A percentile compares a stretch with the other conserved stretches of the same genome.
Conservation (phyloP, 225 moss, liverwort and hornwort genomes). For the Bryoerythrophyllum caledonicum region DNA sequence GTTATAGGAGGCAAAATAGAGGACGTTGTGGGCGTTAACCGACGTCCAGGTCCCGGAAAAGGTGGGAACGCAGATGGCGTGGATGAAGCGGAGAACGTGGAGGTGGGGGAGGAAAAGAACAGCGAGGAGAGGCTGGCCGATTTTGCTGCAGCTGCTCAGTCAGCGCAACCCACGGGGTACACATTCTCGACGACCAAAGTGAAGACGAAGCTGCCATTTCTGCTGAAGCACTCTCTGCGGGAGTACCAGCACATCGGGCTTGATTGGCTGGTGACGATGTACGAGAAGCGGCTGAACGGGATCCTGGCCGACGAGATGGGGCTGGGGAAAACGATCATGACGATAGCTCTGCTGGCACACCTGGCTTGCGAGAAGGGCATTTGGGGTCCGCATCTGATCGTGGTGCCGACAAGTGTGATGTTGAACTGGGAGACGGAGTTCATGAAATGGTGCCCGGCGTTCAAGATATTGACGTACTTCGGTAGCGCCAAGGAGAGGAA, state of each 20-base stretch:
- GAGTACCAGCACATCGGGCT: constrained; percentile 99
- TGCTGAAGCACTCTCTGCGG: constrained; percentile 93
- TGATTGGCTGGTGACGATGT: constrained; percentile 99
- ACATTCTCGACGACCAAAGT: constrained; percentile 97
- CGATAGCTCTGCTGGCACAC: constrained; percentile 90
- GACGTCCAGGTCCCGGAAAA: neutral
- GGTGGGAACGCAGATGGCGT: constrained; percentile 4
- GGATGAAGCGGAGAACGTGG: constrained; percentile 22
- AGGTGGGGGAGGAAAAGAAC: constrained; percentile 51
- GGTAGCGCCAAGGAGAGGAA: constrained; percentile 94
- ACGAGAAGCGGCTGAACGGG: constrained; percentile 97
- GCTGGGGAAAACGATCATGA: constrained; percentile 98
- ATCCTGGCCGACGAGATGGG: constrained; percentile 99
- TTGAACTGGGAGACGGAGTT: constrained; percentile 99
- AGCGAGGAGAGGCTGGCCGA: constrained; percentile 79
- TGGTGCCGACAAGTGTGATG: constrained; percentile 99
- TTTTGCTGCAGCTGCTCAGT: constrained; percentile 93
- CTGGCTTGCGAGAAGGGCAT: constrained; percentile 97
- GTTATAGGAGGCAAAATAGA: neutral
- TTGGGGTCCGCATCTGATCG: constrained; percentile 98
- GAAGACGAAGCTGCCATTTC: constrained; percentile 91
- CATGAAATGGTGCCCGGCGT: constrained; percentile 99
- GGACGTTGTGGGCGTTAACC: neutral
- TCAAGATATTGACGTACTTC: constrained; percentile 98
- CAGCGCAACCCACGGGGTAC: constrained; percentile 97